Conservation (phyloP, 225 moss, liverwort and hornwort genomes). For the Pleurozium schreberi region DNA sequence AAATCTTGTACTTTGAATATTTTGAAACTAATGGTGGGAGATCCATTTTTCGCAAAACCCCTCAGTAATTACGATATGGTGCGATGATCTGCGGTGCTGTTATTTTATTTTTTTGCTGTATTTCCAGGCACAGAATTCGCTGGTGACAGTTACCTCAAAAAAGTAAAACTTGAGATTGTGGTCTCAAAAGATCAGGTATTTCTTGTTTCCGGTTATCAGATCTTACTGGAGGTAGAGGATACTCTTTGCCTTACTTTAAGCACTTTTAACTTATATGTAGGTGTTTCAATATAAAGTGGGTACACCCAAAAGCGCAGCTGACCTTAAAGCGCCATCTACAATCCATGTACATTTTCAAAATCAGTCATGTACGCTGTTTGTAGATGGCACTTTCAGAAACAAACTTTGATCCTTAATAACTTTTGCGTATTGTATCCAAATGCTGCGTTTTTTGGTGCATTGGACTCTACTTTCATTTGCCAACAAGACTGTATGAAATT, state of each 20-base stretch:
- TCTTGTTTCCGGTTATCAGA: neutral
- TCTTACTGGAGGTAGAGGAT: neutral
- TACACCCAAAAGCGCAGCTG: no score
- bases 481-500: no score
- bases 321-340: no score
- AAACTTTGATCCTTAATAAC: no score
- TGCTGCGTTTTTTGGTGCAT: no score
- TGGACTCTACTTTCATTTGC: no score
- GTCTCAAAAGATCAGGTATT: conserved; percentile 47
- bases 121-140: conserved; percentile 48
- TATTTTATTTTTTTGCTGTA: neutral
- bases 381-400: no score
- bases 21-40: neutral
- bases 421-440: no score
- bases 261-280: neutral
- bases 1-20: neutral
- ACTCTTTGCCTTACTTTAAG: neutral
- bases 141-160: conserved; percentile 39
- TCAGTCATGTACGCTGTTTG: no score
- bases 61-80: neutral
- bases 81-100: neutral
- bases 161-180: conserved; percentile 58
- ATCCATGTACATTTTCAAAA: no score
- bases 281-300: neutral
- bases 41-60: neutral